These are phyloP conservation scores for Microbotryum saponariae DNA, from an alignment of 1,284 basidiomycete genomes.

Conservation along the genomic window DNA sequence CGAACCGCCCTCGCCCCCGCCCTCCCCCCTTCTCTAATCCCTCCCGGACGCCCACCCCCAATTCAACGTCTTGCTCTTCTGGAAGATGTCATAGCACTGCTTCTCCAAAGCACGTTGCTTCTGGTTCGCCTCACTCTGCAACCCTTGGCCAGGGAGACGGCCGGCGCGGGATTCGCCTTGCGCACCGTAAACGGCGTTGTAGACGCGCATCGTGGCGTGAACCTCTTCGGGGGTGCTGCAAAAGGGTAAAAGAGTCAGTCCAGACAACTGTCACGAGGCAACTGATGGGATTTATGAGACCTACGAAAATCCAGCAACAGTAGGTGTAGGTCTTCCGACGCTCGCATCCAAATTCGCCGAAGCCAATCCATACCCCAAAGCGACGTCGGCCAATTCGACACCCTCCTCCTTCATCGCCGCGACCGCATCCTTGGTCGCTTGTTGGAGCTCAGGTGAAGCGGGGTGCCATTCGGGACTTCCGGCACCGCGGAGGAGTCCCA, in stretches of 20 bases:
- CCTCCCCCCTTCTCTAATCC: too few relatives aligned
- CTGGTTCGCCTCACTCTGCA: constrained; percentile 3
- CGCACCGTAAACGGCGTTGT: constrained; percentile 14
- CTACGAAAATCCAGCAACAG: constrained; percentile 58
- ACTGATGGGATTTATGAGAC: too few relatives aligned
- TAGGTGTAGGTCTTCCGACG: constrained; percentile 50
- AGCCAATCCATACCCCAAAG: constrained; percentile 61
- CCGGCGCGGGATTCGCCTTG: constrained; percentile 8
- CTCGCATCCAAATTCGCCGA: constrained; percentile 42
- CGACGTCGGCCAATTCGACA: constrained; percentile 53
- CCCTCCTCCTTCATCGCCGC: constrained; percentile 16
- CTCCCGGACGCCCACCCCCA: constrained; percentile 22
- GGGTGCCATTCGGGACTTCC: constrained; percentile 78
- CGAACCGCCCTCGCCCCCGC: too few relatives aligned
- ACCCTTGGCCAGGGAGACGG: constrained; percentile 15
- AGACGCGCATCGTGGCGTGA: constrained; percentile 28
- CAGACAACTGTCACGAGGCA: neutral
- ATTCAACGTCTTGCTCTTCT: constrained; percentile 17
- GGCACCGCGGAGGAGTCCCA: constrained; percentile 70
- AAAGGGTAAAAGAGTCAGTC: neutral
- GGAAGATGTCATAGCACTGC: constrained; percentile 21
- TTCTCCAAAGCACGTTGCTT: constrained; percentile 28
- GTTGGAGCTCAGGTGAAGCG: constrained; percentile 52
- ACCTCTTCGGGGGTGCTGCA: constrained; percentile 26
- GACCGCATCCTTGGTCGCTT: constrained; percentile 40